Base-by-base conservation (phyloP, 345 rosid genomes). In the Euphorbia pulcherrima region DNA sequence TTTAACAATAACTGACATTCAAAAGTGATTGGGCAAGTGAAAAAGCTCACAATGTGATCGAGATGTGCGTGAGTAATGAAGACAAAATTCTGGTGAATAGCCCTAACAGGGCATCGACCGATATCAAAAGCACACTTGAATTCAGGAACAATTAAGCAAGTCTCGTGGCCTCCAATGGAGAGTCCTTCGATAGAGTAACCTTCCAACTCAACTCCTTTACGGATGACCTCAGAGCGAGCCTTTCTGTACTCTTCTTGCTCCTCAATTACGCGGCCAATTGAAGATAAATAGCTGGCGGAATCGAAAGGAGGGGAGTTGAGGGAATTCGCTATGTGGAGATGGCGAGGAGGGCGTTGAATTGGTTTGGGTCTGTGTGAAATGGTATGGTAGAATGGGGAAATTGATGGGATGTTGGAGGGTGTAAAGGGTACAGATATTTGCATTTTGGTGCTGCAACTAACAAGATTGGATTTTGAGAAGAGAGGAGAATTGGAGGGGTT, bases 1-100 rank as follows among this genome's bases (percentile, higher is more conserved):
- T 61, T 37, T 20, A 58, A 68, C 59, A 60, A 27, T 26, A 53
- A 63, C 46, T 40, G 5, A 33, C 13, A 52, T 16, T 23, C 17
- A 62, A 27, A 50, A 21, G 6, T 33, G 7, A 33, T 33, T 33
- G 37, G 37, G 55, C 53, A 23, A 17, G 62, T 28, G 30, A 60
- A 46, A 47, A 41, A 20, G 13, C 55, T 47, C 68, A 93, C 97
- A 62, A 90, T 90, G 77, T 93, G 98, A 74, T 90, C 98, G 59
- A 93, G 98, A 73, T 93, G 98, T 48, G 83, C 97, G 74, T 93
- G 97, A 51, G 97, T 89, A 67, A 90, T 89, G 71, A 90, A 93
- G 35, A 93, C 85, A 62, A 89, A 93, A 65, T 90, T 93, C 88
- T 90, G 97, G 17, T 93, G 97, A 61, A 93, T 82, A 68, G 98